Evolutionary conservation across 78 protist genomes (phyloP).

Genomic region (Trichosphaerium sp.): DNA sequence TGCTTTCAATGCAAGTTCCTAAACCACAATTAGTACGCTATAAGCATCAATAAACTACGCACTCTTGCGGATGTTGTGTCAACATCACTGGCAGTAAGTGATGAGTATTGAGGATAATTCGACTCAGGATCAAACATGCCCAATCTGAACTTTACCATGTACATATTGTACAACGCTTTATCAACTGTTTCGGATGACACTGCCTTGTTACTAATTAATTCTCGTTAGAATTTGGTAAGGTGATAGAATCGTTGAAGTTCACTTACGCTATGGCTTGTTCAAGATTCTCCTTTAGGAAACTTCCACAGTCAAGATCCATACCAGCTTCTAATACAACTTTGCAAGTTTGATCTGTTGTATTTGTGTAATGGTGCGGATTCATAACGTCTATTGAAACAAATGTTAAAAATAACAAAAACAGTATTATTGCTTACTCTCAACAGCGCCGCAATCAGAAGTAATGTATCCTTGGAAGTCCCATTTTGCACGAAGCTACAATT

Average conservation of each 20-base stretch:
- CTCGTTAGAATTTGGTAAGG: too few relatives aligned
- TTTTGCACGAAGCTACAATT: neutral
- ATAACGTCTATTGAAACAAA: neutral
- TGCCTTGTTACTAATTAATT: too few relatives aligned
- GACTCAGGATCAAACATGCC: slow-evolving; percentile 13
- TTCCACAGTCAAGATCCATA: slow-evolving; percentile 16
- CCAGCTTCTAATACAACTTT: slow-evolving; percentile 5
- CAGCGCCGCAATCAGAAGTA: slow-evolving; percentile 23
- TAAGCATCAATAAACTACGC: neutral
- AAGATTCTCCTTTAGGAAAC: neutral
- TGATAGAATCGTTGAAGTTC: too few relatives aligned
- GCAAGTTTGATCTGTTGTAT: neutral
- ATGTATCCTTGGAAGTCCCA: slow-evolving; percentile 40
- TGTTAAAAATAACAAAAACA: too few relatives aligned
- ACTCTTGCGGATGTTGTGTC: neutral
- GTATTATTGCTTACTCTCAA: neutral
- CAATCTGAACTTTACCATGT: neutral
- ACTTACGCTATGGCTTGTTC: too few relatives aligned
- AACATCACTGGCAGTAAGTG: neutral
- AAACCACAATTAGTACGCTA: neutral
- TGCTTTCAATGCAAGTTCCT: neutral
- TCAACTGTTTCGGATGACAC: too few relatives aligned
- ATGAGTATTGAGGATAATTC: too few relatives aligned
- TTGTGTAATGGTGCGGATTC: neutral
- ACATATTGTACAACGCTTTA: neutral